Conservation (phyloP, 306 rosid genomes). For the Betula pendula region DNA sequence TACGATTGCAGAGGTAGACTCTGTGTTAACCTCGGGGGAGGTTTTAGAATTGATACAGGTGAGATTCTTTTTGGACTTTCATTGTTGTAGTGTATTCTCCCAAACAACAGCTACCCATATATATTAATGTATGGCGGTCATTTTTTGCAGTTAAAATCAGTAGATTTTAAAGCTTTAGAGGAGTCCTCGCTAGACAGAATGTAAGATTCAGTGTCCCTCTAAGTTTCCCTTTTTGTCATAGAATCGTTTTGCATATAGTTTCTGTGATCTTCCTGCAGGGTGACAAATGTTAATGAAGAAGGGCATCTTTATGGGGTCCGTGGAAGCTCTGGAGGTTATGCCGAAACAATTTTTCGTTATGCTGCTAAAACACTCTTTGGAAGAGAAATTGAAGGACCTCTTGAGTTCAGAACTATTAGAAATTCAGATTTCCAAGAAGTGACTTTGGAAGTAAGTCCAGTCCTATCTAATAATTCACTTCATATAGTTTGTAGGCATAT, state of each 20-base stretch:
- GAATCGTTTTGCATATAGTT: conserved; percentile 11
- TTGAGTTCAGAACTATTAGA: conserved; percentile 62
- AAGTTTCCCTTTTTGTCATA: conserved; percentile 18
- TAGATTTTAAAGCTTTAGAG: conserved; percentile 66
- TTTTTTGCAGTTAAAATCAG: conserved; percentile 65
- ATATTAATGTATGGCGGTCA: conserved; percentile 9
- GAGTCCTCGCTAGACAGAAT: conserved; percentile 74
- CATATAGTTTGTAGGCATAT: neutral
- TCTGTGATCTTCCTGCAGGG: conserved; percentile 44
- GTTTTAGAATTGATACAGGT: conserved; percentile 92
- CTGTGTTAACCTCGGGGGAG: conserved; percentile 92
- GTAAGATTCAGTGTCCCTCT: conserved; percentile 41
- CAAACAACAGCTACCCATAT: conserved; percentile 11
- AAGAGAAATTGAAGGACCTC: conserved; percentile 68
- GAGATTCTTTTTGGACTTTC: conserved; percentile 8
- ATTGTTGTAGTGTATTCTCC: neutral
- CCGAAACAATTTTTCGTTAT: conserved; percentile 73
- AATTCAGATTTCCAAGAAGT: conserved; percentile 90
- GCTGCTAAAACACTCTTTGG: conserved; percentile 80
- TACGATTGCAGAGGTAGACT: conserved; percentile 77
- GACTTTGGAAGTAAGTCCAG: conserved; percentile 65
- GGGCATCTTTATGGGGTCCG: conserved; percentile 73
- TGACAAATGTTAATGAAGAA: conserved; percentile 71
- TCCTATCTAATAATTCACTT: conserved; percentile 2
- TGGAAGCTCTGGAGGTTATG: conserved; percentile 97